Base-by-base conservation (phyloP, 345 rosid genomes). In the Passiflora organensis region DNA sequence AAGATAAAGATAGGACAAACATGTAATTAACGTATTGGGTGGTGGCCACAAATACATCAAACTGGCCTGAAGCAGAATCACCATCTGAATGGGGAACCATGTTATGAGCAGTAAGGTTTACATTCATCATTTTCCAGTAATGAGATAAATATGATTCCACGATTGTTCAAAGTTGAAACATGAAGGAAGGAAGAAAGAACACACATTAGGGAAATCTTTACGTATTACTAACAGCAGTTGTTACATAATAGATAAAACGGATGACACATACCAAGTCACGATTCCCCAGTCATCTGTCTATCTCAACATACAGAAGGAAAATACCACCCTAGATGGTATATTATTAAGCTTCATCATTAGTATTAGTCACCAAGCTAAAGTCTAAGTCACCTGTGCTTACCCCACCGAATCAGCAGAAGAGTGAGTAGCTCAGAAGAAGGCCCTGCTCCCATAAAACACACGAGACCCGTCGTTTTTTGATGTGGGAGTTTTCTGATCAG, bases 401-500 rank as follows among this genome's bases (percentile, higher is more conserved):
- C 78, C 82, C 80, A 64, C 60, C 58, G 62, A 68, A 65, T 67
- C 59, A 43, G 50, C 36, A 47, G 56, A 64, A 23, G 25, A 51
- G 36, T n/a, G n/a, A n/a, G 10, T 37, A 63, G 78, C 78, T 94
- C 79, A 94, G 84, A 89, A 94, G 78, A 94, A 94, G 60, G 99
- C 87, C 73, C 96, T 79, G 62, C 97, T 94, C 58, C 99, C 99
- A 20, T 94, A 94, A 64, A 87, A 94, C 81, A 87, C 96, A n/a
- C 99, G 96, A 51, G 99, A 78, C 19, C 87, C 78, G 16, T 73
- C 43, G 19, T 70, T 85, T 76, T 87, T 89, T 1, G 96, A 71
- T 63, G 82, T 69, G 56, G 70, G 78, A 50, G 70, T 55, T 48
- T 89, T 86, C 84, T 75, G 85, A 36, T 94, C 97, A 13, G 99